Conservation (phyloP, 441 rosid species). For the Iberis amara region DNA sequence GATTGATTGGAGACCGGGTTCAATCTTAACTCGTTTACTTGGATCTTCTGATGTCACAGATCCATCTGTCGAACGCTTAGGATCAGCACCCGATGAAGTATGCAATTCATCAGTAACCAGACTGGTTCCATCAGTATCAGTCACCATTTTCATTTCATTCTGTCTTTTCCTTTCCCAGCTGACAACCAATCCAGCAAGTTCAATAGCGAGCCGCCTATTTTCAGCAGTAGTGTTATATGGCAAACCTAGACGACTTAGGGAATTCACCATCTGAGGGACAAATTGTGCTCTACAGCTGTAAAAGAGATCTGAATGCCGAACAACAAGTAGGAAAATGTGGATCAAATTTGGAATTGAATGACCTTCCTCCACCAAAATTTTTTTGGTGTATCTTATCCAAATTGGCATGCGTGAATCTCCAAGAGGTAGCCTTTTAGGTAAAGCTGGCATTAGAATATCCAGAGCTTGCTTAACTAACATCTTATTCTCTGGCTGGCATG, state of each 20-base stretch:
- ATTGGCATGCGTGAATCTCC: conserved; percentile 99
- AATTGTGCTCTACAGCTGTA: conserved; percentile 99
- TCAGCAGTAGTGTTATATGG: conserved; percentile 92
- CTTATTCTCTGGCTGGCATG: conserved; percentile 98
- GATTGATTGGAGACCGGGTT: conserved; percentile 92
- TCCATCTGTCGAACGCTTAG: conserved; percentile 76
- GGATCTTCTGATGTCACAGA: conserved; percentile 78
- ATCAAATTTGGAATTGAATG: conserved; percentile 96
- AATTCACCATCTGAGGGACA: conserved; percentile 99
- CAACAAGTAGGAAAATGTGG: conserved; percentile 98
- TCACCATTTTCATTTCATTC: conserved; percentile 69
- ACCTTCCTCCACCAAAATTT: conserved; percentile 97
- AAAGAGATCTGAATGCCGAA: conserved; percentile 96
- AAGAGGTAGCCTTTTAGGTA: conserved; percentile 90
- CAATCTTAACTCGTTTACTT: conserved; percentile 84
- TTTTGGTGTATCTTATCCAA: conserved; percentile 99
- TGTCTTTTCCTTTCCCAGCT: conserved; percentile 99
- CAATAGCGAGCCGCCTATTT: conserved; percentile 97
- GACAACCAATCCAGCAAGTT: conserved; percentile 99
- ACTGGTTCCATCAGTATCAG: conserved; percentile 60
- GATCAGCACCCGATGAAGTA: conserved; percentile 51
- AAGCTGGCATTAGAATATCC: conserved; percentile 98
- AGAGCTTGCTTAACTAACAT: conserved; percentile 98
- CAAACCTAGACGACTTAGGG: conserved; percentile 97
- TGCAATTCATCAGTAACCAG: conserved; percentile 59